phyloP scores from a whole-genome alignment of 345 rosid species.

The Corymbia maculata region DNA sequence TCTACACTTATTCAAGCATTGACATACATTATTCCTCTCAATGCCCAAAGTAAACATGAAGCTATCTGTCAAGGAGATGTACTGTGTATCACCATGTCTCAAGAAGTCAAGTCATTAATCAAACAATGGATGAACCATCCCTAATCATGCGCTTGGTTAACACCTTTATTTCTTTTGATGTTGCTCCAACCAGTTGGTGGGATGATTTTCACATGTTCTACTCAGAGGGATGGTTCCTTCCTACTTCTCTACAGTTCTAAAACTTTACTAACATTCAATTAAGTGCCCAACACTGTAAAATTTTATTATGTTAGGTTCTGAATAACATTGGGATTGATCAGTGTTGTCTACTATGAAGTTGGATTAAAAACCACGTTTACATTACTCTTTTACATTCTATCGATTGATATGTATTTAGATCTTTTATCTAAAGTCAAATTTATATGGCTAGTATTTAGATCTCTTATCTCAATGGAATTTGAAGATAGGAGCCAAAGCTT shows the following conservation, averaged over 20 bases:
- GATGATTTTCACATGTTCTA: background rate
- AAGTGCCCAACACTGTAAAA: background rate
- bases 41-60: background rate
- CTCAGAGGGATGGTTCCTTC: background rate
- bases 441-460: too few species aligned
- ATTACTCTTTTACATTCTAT: background rate
- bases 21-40: background rate
- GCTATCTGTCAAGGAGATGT: background rate
- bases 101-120: background rate
- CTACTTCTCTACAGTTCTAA: background rate
- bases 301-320: background rate
- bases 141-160: background rate
- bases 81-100: background rate
- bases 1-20: background rate
- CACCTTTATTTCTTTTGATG: background rate
- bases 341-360: background rate
- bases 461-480: too few species aligned
- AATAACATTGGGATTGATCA: background rate
- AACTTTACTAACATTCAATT: background rate
- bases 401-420: background rate
- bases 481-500: background rate
- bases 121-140: background rate
- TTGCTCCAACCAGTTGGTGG: background rate
- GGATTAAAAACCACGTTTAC: background rate
- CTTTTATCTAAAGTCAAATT: too few species aligned